phyloP scores from a whole-genome alignment of 169 alveolate genomes.

The Plasmodium inui region DNA sequence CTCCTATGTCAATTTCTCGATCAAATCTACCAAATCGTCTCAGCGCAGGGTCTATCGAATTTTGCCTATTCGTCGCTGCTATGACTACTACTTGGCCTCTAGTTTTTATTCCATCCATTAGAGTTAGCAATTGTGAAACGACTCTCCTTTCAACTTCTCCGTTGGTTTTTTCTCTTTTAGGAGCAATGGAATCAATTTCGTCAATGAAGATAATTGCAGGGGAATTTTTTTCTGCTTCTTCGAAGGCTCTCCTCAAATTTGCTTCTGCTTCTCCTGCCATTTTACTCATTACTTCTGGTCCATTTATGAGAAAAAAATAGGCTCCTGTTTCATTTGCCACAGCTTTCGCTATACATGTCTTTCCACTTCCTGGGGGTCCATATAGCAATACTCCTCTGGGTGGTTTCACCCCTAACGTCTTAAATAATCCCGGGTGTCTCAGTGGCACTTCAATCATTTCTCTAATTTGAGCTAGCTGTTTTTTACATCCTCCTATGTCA shows the following conservation, averaged over 20 bases:
- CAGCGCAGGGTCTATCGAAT: constrained; percentile 98
- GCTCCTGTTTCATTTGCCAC: constrained; percentile 99
- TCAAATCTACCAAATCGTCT: constrained; percentile 99
- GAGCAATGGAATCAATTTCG: constrained; percentile 99
- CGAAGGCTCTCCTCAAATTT: constrained; percentile 97
- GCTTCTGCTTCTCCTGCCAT: constrained; percentile 99
- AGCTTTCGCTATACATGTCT: constrained; percentile 99
- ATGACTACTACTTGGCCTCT: constrained; percentile 99
- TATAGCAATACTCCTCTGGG: constrained; percentile 99
- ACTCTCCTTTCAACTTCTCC: constrained; percentile 99
- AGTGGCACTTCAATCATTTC: constrained; percentile 99
- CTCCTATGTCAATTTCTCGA: constrained; percentile 99
- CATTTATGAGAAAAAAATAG: constrained; percentile 96
- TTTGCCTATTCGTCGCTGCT: constrained; percentile 99
- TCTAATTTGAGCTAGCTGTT: constrained; percentile 98
- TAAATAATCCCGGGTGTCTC: constrained; percentile 99
- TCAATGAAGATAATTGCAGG: constrained; percentile 99
- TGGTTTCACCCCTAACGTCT: constrained; percentile 99
- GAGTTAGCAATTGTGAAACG: constrained; percentile 98
- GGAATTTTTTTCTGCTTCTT: constrained; percentile 97
- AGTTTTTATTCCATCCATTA: constrained; percentile 99
- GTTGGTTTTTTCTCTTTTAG: constrained; percentile 98
- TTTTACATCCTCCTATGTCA: constrained; percentile 99
- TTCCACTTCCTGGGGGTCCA: constrained; percentile 99
- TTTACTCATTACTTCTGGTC: constrained; percentile 98